Evolutionary conservation across 805 yeast genomes (phyloP).

Genomic region (Lachancea meyersii): DNA sequence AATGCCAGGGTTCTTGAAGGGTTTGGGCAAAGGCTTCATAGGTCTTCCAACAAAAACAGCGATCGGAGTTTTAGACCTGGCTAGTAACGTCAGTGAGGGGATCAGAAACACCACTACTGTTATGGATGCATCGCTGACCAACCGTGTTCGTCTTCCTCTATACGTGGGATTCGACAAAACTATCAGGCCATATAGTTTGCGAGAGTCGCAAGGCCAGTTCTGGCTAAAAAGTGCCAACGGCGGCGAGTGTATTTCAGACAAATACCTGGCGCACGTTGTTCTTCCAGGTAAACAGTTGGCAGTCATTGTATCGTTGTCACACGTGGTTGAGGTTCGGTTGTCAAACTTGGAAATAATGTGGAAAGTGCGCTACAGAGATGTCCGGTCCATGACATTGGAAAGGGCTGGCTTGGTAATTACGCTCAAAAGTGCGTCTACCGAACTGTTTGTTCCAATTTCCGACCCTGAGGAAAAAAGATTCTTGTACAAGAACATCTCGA

Average conservation of each 20-base stretch:
- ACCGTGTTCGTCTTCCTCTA: conserved; percentile 78
- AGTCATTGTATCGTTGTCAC: conserved; percentile 65
- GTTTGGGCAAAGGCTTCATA: conserved; percentile 88
- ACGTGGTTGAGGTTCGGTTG: conserved; percentile 62
- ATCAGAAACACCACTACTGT: conserved; percentile 88
- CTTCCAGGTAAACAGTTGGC: conserved; percentile 75
- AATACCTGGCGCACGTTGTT: conserved; percentile 78
- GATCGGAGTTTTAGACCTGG: conserved; percentile 87
- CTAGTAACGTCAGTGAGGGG: conserved; percentile 89
- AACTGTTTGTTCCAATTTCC: conserved; percentile 77
- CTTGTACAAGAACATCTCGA: conserved; percentile 63
- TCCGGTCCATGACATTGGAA: conserved; percentile 69
- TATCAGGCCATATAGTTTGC: conserved; percentile 64
- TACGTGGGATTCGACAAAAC: conserved; percentile 63
- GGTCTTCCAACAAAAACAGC: conserved; percentile 97
- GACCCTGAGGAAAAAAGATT: conserved; percentile 57
- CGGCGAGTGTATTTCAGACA: conserved; percentile 65
- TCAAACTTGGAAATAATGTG: conserved; percentile 59
- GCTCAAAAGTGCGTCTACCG: conserved; percentile 47
- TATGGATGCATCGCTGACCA: conserved; percentile 70
- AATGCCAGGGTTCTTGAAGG: conserved; percentile 85
- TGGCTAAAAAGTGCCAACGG: conserved; percentile 84
- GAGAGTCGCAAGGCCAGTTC: conserved; percentile 91
- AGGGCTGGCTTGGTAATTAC: conserved; percentile 70
- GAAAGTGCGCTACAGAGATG: conserved; percentile 58